Evolutionary conservation across 1,284 basidiomycete genomes (phyloP), one percentile per base, ranked within the genome.

Genomic region (Sporisorium reilianum): DNA sequence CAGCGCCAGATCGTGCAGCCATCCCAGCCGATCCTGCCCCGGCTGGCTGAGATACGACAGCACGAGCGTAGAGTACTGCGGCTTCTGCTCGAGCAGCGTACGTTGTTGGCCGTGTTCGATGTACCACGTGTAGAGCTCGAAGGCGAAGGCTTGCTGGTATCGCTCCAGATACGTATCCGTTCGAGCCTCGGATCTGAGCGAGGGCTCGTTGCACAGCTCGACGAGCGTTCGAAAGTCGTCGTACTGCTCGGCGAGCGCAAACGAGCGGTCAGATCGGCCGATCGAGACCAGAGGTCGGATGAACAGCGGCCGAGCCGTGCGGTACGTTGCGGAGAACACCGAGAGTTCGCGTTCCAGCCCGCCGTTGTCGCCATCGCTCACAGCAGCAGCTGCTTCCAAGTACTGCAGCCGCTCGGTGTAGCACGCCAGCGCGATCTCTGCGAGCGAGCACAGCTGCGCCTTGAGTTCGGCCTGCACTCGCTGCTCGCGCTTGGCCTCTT

Each of bases 1-100:
- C 66, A 91, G 90, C 0, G 90, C 90, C 45, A 98, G 86, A 84
- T 97, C 91, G 84, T 98, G 92, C 45, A 98, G 87, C 97, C 96
- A 99, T 0, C 92, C 91, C 34, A 87, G 54, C 12, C 89, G 86
- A 14, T 90, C 88, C 78, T 91, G 88, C 0, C 88, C 88, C 58
- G 89, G 87, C 51, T 89, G 86, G 4, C 87, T 86, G 80, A 98
- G 92, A 86, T 92, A 95, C 40, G 87, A 87, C 75, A 92, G 91
- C 64, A 98, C 87, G 53, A 93, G 89, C 0, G 84, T 84, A 26
- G 86, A 86, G 69, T 92, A 90, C 16, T 87, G 86, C 42, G 89
- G 87, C 62, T 91, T 90, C 77, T 92, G 91, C 10, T 89, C 89
- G 61, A 95, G 90, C 82, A 97, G 88, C 5, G 89, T 88, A 36